A percentile compares a stretch with the other conserved stretches of the same genome.
Conservation (phyloP, 116 monocot genomes). For the Iris pallida region DNA sequence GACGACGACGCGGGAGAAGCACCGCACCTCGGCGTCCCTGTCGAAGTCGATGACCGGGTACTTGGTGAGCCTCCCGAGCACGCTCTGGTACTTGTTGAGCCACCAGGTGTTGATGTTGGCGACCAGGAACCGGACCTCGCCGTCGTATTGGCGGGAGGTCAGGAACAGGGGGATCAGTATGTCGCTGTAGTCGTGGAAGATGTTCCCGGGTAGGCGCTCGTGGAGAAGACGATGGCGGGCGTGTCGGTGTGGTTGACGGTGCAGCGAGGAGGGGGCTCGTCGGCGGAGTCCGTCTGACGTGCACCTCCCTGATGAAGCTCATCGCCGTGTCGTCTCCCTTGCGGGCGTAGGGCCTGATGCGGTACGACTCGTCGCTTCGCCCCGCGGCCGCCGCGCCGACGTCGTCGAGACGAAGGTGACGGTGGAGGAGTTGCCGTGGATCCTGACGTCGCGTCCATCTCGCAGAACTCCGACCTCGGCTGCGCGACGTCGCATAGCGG, state of each 20-base stretch:
- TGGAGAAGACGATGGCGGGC: slow-evolving; percentile 29
- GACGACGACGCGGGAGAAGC: slow-evolving; percentile 26
- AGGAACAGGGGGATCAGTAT: slow-evolving; percentile 37
- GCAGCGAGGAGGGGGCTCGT: not conserved
- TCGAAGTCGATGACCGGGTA: slow-evolving; percentile 30
- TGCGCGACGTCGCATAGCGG: slow-evolving; percentile 30
- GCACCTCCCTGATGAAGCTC: slow-evolving; percentile 13
- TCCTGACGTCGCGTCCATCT: slow-evolving; percentile 28
- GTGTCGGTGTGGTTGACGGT: slow-evolving; percentile 12
- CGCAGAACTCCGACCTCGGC: slow-evolving; percentile 29
- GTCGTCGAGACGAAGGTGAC: slow-evolving; percentile 16
- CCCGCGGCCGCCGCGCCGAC: not conserved
- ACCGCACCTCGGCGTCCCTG: slow-evolving; percentile 21
- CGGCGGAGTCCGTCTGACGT: slow-evolving; percentile 6
- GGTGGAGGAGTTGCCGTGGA: slow-evolving; percentile 29
- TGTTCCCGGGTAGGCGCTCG: slow-evolving; percentile 30
- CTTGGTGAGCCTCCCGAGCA: slow-evolving; percentile 17
- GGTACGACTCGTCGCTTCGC: slow-evolving; percentile 18
- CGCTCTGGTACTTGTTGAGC: slow-evolving; percentile 15
- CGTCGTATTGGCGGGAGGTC: slow-evolving; percentile 25
- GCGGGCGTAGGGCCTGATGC: slow-evolving; percentile 40
- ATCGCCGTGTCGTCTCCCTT: slow-evolving; percentile 23
- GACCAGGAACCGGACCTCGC: slow-evolving; percentile 40
- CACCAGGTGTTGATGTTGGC: slow-evolving; percentile 26
- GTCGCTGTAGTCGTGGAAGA: slow-evolving; percentile 43